Percentiles rank a stretch among this genome's conserved stretches.
Conservation (phyloP, 1,284 basidiomycete species). For the Ceratobasidium sp. region DNA sequence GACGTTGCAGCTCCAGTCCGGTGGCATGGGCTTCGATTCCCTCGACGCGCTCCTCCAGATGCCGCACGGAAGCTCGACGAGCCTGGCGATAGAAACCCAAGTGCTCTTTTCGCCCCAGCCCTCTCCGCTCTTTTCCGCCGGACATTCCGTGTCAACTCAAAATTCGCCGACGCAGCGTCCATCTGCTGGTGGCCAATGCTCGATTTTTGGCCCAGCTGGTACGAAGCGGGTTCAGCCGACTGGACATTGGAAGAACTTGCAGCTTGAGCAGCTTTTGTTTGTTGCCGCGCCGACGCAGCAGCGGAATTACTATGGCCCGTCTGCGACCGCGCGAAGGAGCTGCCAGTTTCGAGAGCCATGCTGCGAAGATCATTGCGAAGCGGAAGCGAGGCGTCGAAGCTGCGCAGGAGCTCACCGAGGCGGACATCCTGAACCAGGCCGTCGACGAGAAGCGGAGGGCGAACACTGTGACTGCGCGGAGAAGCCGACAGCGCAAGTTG, state of each 20-base stretch:
- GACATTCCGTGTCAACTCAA: neutral
- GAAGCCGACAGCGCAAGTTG: slow-evolving; percentile 78
- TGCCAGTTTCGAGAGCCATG: slow-evolving; percentile 60
- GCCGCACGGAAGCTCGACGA: slow-evolving; percentile 13
- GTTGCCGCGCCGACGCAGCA: slow-evolving; percentile 67
- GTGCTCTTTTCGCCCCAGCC: slow-evolving; percentile 11
- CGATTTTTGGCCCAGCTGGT: slow-evolving; percentile 50
- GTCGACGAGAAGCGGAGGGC: slow-evolving; percentile 81
- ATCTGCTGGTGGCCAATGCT: slow-evolving; percentile 34
- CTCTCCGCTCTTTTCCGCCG: slow-evolving; percentile 18
- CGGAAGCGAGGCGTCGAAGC: slow-evolving; percentile 44
- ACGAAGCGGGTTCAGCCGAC: slow-evolving; percentile 62
- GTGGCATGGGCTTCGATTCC: slow-evolving; percentile 15
- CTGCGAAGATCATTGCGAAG: slow-evolving; percentile 51
- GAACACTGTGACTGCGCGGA: slow-evolving; percentile 82
- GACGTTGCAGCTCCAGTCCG: slow-evolving; percentile 13
- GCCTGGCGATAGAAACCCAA: slow-evolving; percentile 29
- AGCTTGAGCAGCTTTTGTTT: slow-evolving; percentile 62
- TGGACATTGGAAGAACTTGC: slow-evolving; percentile 61
- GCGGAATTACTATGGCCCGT: slow-evolving; percentile 66
- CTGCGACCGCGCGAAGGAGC: slow-evolving; percentile 67
- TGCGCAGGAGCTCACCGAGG: slow-evolving; percentile 60
- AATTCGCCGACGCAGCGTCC: neutral
- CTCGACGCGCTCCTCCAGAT: slow-evolving; percentile 18
- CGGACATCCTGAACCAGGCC: slow-evolving; percentile 59